phyloP scores from a whole-genome alignment of 257 asterid species.

The Jaltomata sinuosa region DNA sequence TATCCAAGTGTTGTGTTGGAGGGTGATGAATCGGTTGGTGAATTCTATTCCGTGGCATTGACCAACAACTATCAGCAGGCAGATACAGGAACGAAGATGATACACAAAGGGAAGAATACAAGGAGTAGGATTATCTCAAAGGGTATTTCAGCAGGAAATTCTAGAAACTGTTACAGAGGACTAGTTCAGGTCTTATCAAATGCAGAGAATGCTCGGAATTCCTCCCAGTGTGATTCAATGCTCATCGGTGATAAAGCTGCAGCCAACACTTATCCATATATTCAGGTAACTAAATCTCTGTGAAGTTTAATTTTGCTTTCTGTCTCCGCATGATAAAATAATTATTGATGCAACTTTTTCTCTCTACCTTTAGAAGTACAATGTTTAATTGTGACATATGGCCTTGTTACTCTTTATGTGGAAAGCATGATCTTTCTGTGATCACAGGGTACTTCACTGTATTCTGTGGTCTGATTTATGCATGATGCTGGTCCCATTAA shows the following conservation, averaged over 20 bases:
- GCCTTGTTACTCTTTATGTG: not conserved
- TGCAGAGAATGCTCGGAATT: conserved; percentile 71
- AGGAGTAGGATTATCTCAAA: conserved; percentile 90
- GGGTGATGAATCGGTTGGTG: conserved; percentile 94
- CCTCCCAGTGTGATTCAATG: conserved; percentile 97
- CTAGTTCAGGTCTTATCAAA: conserved; percentile 80
- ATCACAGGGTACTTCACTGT: not conserved
- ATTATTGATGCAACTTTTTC: not conserved
- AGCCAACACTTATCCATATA: conserved; percentile 90
- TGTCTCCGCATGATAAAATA: not conserved
- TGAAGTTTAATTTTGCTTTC: conserved; percentile 3
- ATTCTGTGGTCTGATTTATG: not conserved
- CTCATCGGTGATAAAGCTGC: conserved; percentile 85
- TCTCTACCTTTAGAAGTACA: not conserved
- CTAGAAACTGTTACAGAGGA: conserved; percentile 87
- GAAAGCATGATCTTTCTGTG: not conserved
- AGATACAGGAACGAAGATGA: conserved; percentile 96
- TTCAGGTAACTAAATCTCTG: conserved; percentile 50
- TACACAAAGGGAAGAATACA: conserved; percentile 93
- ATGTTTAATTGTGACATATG: not conserved
- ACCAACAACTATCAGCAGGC: conserved; percentile 96
- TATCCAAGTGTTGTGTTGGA: conserved; percentile 91
- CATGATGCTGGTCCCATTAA: not conserved
- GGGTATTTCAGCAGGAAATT: conserved; percentile 88
- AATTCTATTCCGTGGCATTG: conserved; percentile 90